Evolutionary conservation across 495 filamentous ascomycete genomes (phyloP), one percentile per base, ranked within the genome.

Genomic region (Pyrenula aspistea): DNA sequence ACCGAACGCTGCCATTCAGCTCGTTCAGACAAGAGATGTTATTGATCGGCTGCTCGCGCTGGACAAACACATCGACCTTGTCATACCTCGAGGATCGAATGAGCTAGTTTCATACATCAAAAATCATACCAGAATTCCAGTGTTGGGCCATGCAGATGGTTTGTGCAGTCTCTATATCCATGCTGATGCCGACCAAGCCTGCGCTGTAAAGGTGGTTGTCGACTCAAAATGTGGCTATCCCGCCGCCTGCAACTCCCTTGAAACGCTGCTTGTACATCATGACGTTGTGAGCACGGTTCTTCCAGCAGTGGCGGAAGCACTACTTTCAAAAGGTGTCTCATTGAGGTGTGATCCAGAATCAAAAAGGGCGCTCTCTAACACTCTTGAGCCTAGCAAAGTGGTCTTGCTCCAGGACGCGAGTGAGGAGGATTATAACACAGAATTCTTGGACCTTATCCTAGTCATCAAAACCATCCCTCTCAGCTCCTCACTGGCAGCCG

Each of bases 141-240:
- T 99, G 3, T 82, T 99, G 24, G 93, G 93, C 31, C 93, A 99
- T 66, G 94, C 93, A 12, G 94, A 99, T 66, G 93, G 93, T 24
- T 78, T 97, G 57, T 98, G 93, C 74, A 82, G 82, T 56, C 84
- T 91, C 57, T 99, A 95, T 71, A 79, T 99, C 25, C 87, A 91
- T 61, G 70, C 77, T 12, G 87, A 91, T 51, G 92, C 88, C 23
- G 84, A 92, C 60, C 70, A 73, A 21, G 72, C 80, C 22, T 84
- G 84, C 64, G 87, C 89, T 23, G 78, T 82, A 12, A 86, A 84
- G 55, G 86, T 96, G 21, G 74, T 97, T 19, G 72, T 95, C 59
- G 94, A 99, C 70, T 85, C 92, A 21, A 99, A 99, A 69, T 87
- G 86, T 4, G 82, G 84, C 68, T 99, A 99, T 68, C 87, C 91